These are phyloP conservation scores for Alternaria metachromatica DNA, from an alignment of 2,329 filamentous ascomycete genomes.

Conservation along the genomic window DNA sequence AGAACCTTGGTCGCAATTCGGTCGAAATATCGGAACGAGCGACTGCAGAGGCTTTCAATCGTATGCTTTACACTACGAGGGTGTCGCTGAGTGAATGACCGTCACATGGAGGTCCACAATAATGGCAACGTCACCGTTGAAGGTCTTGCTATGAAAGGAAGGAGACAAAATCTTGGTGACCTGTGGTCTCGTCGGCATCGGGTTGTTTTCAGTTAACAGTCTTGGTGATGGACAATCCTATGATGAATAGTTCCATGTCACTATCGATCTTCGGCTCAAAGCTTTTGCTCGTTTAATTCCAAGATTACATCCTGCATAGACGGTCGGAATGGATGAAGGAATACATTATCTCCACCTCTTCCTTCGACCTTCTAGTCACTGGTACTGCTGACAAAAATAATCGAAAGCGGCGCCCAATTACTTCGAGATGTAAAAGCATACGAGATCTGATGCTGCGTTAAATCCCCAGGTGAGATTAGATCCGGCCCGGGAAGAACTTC, in stretches of 20 bases:
- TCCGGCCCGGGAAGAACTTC: neutral
- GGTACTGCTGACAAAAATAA: neutral
- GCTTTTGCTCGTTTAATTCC: neutral
- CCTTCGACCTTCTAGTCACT: neutral
- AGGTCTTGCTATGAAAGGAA: neutral
- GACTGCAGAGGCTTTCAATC: neutral
- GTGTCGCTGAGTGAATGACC: neutral
- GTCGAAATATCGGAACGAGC: neutral
- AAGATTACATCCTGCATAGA: neutral
- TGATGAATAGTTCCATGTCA: neutral
- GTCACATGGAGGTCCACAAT: neutral
- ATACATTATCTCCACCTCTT: neutral
- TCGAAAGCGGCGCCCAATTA: neutral
- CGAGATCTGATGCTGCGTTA: neutral
- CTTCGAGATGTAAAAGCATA: neutral
- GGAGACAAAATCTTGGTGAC: neutral
- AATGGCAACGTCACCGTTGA: neutral
- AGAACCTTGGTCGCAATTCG: neutral
- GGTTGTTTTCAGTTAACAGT: neutral
- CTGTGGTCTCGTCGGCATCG: neutral
- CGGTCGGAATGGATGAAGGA: neutral
- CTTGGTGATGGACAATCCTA: neutral
- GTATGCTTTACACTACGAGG: neutral
- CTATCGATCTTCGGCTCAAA: neutral
- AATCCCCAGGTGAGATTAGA: neutral